Evolutionary conservation across 495 filamentous ascomycete genomes (phyloP), one percentile per base, ranked within the genome.

Genomic region (Daldinia vernicosa): DNA sequence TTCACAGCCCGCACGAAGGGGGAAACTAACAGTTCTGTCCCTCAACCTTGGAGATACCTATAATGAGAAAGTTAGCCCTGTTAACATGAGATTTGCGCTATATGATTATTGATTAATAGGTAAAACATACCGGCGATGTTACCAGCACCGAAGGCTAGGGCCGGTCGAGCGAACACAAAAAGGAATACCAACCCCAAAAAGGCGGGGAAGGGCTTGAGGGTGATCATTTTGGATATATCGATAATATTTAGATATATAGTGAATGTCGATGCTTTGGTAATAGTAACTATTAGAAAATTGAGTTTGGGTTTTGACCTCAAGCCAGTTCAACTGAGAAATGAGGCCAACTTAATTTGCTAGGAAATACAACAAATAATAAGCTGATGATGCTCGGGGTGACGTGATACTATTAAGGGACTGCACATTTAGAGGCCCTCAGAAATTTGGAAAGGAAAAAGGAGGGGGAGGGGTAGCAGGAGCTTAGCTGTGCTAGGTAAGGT

Each of bases 61-160:
- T 87, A 22, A 83, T 83, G 63, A 74, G 59, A 53, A 73, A 68
- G 72, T 69, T 32, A 76, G 69, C 35, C 40, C 37, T 62, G 39
- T 17, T 19, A 37, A 47, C 58, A 6, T 14, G 22, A 35, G 1
- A n/a, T 53, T 35, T 35, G 8, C 14, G 15, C n/a, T 9, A 39
- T 11, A 50, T 32, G 30, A 37, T 11, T 45, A 35, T 33, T 19
- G 6, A 24, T 2, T 19, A 22, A 9, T 28, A 45, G 55, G 32
- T n/a, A 33, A 47, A 66, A 1, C 70, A 54, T 73, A 73, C 70
- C 76, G 60, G 88, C 88, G 71, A 96, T 95, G 77, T 95, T 95
- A 39, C 93, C 93, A 60, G 94, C 94, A 26, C 94, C 94, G 74
- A 97, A 97, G 11, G 91, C 94, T 75, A 89, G 81, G 1, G 89